Evolutionary conservation across 441 rosid genomes (phyloP).

Genomic region (Syzygium malaccense): DNA sequence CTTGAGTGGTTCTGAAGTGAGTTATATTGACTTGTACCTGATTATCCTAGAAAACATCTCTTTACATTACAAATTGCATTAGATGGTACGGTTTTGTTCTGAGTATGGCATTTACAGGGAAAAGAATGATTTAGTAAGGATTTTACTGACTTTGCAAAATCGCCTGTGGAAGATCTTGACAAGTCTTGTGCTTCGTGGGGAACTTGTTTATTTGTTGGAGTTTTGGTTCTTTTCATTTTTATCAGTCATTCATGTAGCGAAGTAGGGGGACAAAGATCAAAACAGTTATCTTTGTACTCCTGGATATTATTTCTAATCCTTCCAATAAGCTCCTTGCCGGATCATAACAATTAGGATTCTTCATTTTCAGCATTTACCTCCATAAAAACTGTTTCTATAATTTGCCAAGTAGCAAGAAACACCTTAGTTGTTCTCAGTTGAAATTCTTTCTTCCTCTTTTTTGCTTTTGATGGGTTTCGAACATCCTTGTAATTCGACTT

Average conservation of each 20-base stretch:
- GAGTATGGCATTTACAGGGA: background rate
- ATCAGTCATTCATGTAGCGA: background rate
- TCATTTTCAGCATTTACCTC: background rate
- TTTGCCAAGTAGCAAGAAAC: background rate
- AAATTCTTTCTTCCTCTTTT: background rate
- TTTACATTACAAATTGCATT: background rate
- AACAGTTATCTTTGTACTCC: background rate
- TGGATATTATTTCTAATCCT: background rate
- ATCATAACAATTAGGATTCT: background rate
- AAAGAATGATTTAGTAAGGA: background rate
- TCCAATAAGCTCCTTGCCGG: background rate
- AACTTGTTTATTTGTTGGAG: background rate
- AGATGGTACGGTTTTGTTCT: background rate
- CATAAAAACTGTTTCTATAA: background rate
- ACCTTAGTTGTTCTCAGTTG: background rate
- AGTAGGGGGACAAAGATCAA: background rate
- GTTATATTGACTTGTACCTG: background rate
- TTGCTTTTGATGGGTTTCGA: background rate
- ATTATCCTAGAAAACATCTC: background rate
- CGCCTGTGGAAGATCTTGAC: background rate
- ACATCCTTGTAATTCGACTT: background rate
- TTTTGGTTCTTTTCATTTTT: background rate
- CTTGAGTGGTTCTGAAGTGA: background rate
- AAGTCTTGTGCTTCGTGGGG: background rate
- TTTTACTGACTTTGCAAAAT: background rate